These are phyloP conservation scores for Phanerodontia chrysosporium DNA, from an alignment of 768 basidiomycete genomes.

Conservation along the genomic window DNA sequence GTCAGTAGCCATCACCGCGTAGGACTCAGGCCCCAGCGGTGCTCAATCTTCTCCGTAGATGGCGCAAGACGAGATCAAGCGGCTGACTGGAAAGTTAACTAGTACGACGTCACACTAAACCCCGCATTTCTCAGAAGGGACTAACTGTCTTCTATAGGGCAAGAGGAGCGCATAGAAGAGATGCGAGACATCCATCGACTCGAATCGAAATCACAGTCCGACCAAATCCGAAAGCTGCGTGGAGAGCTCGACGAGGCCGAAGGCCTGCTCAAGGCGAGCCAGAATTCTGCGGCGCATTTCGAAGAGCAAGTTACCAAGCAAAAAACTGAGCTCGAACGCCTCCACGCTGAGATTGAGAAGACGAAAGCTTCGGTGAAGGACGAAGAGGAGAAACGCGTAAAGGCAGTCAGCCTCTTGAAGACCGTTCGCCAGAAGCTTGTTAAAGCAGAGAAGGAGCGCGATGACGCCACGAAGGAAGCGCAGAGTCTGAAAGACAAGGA, in stretches of 20 bases:
- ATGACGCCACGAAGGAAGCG: slow-evolving; percentile 66
- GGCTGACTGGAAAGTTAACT: slow-evolving; percentile 66
- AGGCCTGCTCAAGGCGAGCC: slow-evolving; percentile 58
- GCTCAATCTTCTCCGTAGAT: slow-evolving; percentile 36
- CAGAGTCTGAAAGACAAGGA: slow-evolving; percentile 48
- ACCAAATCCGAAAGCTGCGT: slow-evolving; percentile 67
- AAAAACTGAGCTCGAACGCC: slow-evolving; percentile 49
- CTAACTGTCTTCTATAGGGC: too few relatives aligned
- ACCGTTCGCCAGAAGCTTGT: slow-evolving; percentile 96
- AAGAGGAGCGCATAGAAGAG: slow-evolving; percentile 82
- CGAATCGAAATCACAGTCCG: slow-evolving; percentile 74
- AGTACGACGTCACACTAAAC: too few relatives aligned
- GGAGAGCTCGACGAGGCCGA: slow-evolving; percentile 69
- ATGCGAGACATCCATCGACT: slow-evolving; percentile 78
- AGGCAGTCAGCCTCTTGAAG: slow-evolving; percentile 89
- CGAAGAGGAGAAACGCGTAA: slow-evolving; percentile 95
- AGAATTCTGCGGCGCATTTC: slow-evolving; percentile 40
- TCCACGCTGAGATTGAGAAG: slow-evolving; percentile 62
- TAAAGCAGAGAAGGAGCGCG: slow-evolving; percentile 91
- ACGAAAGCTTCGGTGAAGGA: slow-evolving; percentile 69
- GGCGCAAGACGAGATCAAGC: slow-evolving; percentile 74
- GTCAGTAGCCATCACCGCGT: slow-evolving; percentile 36
- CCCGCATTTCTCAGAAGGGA: too few relatives aligned
- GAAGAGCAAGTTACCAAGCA: slow-evolving; percentile 49
- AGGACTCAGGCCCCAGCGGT: background rate